Base-by-base conservation (phyloP, 495 filamentous ascomycete species). In the Neurospora sp. region DNA sequence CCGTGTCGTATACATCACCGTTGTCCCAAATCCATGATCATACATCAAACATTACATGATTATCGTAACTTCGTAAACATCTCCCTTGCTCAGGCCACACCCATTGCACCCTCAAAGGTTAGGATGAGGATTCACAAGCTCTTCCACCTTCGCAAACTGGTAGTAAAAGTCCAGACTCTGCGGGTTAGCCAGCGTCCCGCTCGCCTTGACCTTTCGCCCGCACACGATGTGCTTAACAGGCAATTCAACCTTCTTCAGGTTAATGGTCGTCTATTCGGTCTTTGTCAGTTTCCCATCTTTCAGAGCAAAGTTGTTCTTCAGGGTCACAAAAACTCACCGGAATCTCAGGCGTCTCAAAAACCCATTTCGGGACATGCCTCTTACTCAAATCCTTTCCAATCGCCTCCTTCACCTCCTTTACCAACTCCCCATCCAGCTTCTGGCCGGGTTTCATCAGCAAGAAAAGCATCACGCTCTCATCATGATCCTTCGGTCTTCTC, bases 161-260 rank as follows among this genome's bases (percentile, higher is more conserved):
- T 95, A 94, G 78, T 94, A 95, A 78, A 86, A 95, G 16, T 94
- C 86, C 71, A 95, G 78, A 75, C 89, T 90, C 80, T 91, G 82
- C 4, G 91, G 91, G 78, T 96, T 96, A 35, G 92, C 85, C 75
- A 96, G 80, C 18, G 93, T 95, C 12, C 91, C 91, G 71, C 89
- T 92, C 0, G 92, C 88, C 83, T 92, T 92, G 80, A 96, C 88
- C 72, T 83, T 86, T 74, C 89, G 88, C 0, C 93, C 93, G 0
- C 88, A 93, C 2, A 96, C 90, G 72, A 95, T 94, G 81, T 93
- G 91, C 84, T 94, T 96, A 35, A 96, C 91, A 3, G 93, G 92
- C 11, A 96, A 78, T 78, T 96, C 93, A 27, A 96, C 93, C 80
- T 96, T 96, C 79, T 95, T 96, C 23, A 92, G 79, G 80, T 95